phyloP scores from a whole-genome alignment of 768 basidiomycete species.

The Ephemerocybe angulata region DNA sequence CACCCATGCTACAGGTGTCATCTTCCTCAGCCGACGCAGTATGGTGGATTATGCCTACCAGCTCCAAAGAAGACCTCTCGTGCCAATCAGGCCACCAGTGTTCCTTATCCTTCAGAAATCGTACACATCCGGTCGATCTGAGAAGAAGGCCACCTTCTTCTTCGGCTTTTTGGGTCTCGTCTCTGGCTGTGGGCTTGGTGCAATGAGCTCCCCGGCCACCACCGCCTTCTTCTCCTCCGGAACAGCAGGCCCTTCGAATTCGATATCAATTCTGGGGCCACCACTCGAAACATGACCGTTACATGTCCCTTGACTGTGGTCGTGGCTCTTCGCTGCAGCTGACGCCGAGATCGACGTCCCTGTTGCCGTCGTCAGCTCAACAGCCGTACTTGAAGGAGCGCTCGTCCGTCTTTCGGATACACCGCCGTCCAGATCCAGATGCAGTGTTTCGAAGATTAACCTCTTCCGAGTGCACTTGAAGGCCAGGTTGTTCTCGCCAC shows the following conservation, averaged over 20 bases:
- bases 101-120: constrained; percentile 23
- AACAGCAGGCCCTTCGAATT: constrained; percentile 1
- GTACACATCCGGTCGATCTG: constrained; percentile 67
- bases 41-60: not conserved
- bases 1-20: not conserved
- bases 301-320: not conserved
- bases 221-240: not conserved
- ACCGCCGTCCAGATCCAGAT: constrained; percentile 84
- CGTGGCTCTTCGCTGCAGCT: not conserved
- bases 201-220: not conserved
- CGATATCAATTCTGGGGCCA: constrained; percentile 7
- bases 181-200: not conserved
- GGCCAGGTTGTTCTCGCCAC: constrained; percentile 94
- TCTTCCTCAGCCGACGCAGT: not conserved
- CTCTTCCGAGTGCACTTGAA: constrained; percentile 90
- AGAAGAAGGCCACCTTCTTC: constrained; percentile 69
- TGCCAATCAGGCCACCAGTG: not conserved
- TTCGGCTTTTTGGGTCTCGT: constrained; percentile 26
- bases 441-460: constrained; percentile 86
- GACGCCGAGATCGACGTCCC: constrained; percentile 20
- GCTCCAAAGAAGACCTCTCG: not conserved
- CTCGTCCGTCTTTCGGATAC: constrained; percentile 71
- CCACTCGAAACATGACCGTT: not conserved
- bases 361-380: constrained; percentile 5
- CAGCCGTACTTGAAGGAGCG: constrained; percentile 26